Percentiles rank a stretch among this genome's conserved stretches.
Evolutionary conservation across 2,329 filamentous ascomycete genomes (phyloP).

Genomic region (Ceratocystis cubensis): DNA sequence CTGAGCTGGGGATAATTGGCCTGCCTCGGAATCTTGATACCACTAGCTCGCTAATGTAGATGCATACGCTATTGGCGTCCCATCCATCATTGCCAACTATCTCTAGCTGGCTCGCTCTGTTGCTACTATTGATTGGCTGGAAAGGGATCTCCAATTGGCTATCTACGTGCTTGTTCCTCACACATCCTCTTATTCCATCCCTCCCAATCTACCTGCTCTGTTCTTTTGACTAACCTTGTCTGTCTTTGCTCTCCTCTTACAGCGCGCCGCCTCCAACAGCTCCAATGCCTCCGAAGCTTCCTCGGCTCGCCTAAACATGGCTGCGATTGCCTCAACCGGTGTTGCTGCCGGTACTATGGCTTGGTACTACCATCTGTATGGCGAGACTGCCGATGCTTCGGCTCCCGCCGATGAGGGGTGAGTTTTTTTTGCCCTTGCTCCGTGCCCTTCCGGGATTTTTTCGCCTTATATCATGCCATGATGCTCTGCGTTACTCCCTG

Average conservation of each 20-base stretch:
- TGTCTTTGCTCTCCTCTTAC: slow-evolving; percentile 10
- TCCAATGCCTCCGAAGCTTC: slow-evolving; percentile 58
- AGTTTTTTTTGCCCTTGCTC: slow-evolving; percentile 34
- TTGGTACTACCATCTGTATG: slow-evolving; percentile 97
- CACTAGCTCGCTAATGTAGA: neutral
- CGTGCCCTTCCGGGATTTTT: slow-evolving; percentile 10
- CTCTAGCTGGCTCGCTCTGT: too few species aligned
- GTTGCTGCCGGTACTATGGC: slow-evolving; percentile 79
- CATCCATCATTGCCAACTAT: neutral
- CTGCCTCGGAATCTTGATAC: slow-evolving; percentile 7
- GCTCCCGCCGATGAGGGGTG: slow-evolving; percentile 96
- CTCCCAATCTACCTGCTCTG: neutral
- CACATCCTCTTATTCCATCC: neutral
- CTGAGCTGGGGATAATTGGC: neutral
- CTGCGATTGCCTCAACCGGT: slow-evolving; percentile 74
- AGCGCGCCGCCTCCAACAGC: slow-evolving; percentile 61
- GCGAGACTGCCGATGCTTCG: slow-evolving; percentile 73
- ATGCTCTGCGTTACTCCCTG: neutral
- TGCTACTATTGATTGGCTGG: neutral
- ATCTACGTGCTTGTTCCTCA: neutral
- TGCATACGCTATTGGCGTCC: neutral
- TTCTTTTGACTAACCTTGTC: slow-evolving; percentile 13
- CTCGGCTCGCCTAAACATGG: slow-evolving; percentile 70
- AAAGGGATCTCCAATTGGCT: neutral
- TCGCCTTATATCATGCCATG: neutral